Evolutionary conservation across 192 early-diverging fungal genomes (phyloP).

Genomic region (Coemansia sp.): DNA sequence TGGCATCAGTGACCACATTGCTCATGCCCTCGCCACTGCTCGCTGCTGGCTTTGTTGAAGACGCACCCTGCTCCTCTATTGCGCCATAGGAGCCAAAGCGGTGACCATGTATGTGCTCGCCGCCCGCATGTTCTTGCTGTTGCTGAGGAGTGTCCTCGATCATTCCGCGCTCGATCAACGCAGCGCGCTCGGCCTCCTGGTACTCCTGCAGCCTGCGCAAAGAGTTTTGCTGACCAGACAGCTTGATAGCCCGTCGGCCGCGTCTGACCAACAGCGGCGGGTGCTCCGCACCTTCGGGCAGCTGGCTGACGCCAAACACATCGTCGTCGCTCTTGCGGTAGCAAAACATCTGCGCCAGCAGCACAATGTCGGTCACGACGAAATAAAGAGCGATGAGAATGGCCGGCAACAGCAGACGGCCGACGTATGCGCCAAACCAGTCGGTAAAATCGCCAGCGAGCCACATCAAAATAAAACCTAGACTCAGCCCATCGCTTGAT

Average conservation of each 20-base stretch:
- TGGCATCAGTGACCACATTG: background rate
- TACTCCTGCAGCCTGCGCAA: slow-evolving; percentile 38
- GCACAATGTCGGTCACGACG: slow-evolving; percentile 65
- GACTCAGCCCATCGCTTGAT: slow-evolving; percentile 50
- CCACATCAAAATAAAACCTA: slow-evolving; percentile 53
- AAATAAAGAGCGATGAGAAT: slow-evolving; percentile 74
- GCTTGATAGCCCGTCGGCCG: slow-evolving; percentile 36
- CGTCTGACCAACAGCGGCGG: slow-evolving; percentile 46
- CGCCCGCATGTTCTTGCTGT: background rate
- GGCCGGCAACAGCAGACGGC: slow-evolving; percentile 48
- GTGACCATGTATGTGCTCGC: background rate
- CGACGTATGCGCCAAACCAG: slow-evolving; percentile 52
- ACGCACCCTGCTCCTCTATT: background rate
- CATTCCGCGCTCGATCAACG: slow-evolving; percentile 33
- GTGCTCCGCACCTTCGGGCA: slow-evolving; percentile 44
- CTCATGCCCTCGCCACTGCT: background rate
- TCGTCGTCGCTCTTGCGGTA: slow-evolving; percentile 57
- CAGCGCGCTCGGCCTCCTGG: slow-evolving; percentile 38
- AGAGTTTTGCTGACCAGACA: slow-evolving; percentile 24
- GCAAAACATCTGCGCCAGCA: slow-evolving; percentile 67
- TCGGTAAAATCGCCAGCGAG: slow-evolving; percentile 51
- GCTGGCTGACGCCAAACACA: slow-evolving; percentile 36
- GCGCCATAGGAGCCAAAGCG: background rate
- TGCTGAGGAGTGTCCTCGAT: slow-evolving; percentile 1
- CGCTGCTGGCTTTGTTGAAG: background rate